These are phyloP conservation scores for Pichia manshurica DNA, from an alignment of 805 yeast genomes.

Conservation along the genomic window DNA sequence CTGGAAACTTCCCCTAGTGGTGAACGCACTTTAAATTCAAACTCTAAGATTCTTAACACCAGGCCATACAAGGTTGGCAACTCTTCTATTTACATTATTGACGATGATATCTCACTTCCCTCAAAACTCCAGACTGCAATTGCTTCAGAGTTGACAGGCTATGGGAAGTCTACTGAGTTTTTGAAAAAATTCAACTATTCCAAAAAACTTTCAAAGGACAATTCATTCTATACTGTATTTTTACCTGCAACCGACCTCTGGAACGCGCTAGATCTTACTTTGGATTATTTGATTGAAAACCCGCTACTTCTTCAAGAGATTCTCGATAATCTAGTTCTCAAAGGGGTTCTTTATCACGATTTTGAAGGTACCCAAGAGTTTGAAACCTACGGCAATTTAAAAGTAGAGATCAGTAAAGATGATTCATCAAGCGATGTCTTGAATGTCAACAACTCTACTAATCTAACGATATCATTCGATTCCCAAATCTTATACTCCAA, in stretches of 20 bases:
- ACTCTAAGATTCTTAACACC: slow-evolving; percentile 40
- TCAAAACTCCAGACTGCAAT: slow-evolving; percentile 57
- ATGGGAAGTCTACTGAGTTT: slow-evolving; percentile 59
- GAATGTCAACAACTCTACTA: slow-evolving; percentile 17
- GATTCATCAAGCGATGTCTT: slow-evolving; percentile 7
- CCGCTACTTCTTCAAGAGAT: slow-evolving; percentile 44
- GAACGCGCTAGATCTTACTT: slow-evolving; percentile 54
- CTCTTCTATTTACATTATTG: slow-evolving; percentile 59
- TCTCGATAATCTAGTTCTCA: slow-evolving; percentile 53
- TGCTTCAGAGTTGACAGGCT: slow-evolving; percentile 49
- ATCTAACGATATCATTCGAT: slow-evolving; percentile 35
- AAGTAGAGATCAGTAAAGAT: slow-evolving; percentile 1
- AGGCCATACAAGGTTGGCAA: slow-evolving; percentile 44
- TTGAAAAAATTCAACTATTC: slow-evolving; percentile 48
- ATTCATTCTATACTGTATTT: slow-evolving; percentile 65
- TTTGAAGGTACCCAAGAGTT: slow-evolving; percentile 31
- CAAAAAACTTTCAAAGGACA: slow-evolving; percentile 41
- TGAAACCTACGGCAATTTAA: slow-evolving; percentile 6
- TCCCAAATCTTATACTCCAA: slow-evolving; percentile 70
- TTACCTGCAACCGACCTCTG: slow-evolving; percentile 76
- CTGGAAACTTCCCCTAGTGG: slow-evolving; percentile 30
- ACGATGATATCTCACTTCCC: slow-evolving; percentile 60
- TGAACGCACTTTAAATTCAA: slow-evolving; percentile 47
- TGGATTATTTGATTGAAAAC: slow-evolving; percentile 52
- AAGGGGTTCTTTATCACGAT: slow-evolving; percentile 65